These are phyloP conservation scores for Gautieria morchelliformis DNA, from an alignment of 768 basidiomycete species.

Conservation along the genomic window DNA sequence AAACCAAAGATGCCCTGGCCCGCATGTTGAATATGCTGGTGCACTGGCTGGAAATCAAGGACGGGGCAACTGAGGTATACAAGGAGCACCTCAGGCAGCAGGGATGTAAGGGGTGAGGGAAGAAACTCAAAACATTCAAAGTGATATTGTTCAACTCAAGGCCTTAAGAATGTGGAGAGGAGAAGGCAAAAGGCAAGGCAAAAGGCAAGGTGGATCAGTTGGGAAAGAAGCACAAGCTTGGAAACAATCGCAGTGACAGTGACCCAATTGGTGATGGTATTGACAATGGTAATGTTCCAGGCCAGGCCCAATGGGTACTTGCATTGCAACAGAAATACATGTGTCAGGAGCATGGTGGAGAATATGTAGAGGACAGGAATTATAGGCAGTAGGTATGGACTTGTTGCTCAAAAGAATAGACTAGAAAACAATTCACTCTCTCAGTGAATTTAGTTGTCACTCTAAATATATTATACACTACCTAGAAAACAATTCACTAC, in stretches of 20 bases:
- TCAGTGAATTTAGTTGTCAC: no score
- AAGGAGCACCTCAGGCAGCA: neutral
- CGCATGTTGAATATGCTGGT: neutral
- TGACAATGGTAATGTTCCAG: neutral
- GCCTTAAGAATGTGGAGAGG: neutral
- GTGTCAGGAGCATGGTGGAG: neutral
- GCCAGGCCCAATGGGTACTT: neutral
- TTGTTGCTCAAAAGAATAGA: no score
- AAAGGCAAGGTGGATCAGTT: no score
- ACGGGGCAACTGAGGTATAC: no score
- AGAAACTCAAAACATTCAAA: neutral
- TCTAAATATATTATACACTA: no score
- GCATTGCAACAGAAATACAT: neutral
- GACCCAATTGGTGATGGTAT: neutral
- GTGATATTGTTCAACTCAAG: neutral
- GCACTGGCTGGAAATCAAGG: neutral
- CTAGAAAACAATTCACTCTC: no score
- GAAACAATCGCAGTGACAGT: no score
- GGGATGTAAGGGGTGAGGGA: neutral
- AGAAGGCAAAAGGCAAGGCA: no score
- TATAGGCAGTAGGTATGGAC: neutral
- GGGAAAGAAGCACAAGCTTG: no score
- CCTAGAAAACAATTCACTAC: no score
- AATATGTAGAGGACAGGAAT: neutral
- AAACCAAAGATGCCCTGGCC: neutral